A percentile compares a stretch with the other conserved stretches of the same genome.
Conservation (phyloP, 768 basidiomycete genomes). For the Paxillus involutus region DNA sequence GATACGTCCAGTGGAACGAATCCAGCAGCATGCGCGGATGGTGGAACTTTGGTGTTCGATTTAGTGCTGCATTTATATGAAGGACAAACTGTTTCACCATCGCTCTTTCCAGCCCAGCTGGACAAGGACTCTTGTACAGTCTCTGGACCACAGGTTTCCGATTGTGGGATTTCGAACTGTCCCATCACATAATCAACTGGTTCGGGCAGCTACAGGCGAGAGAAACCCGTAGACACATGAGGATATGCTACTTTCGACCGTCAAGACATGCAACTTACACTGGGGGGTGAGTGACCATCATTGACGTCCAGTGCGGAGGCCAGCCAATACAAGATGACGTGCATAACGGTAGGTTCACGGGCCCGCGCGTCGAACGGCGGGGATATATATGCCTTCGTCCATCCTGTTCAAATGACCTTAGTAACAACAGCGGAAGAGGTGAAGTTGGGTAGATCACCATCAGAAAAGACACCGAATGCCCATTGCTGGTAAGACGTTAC, state of each 20-base stretch:
- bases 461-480: conserved; percentile 62
- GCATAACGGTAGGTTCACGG: conserved; percentile 48
- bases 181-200: conserved; percentile 32
- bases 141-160: conserved; percentile 15
- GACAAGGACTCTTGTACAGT: conserved; percentile 27
- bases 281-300: conserved; percentile 28
- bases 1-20: conserved; percentile 15
- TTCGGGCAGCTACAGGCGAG: conserved; percentile 25
- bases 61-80: background rate
- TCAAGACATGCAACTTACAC: conserved; percentile 13
- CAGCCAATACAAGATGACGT: conserved; percentile 57
- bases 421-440: background rate
- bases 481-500: conserved; percentile 60
- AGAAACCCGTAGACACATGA: background rate
- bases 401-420: conserved; percentile 36
- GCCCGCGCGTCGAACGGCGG: conserved; percentile 41
- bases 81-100: conserved; percentile 18
- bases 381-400: conserved; percentile 53
- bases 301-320: conserved; percentile 44
- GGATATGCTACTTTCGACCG: background rate
- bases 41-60: conserved; percentile 15
- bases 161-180: conserved; percentile 23
- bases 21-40: conserved; percentile 18
- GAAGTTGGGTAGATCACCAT: conserved; percentile 34
- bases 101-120: conserved; percentile 30